phyloP scores from a whole-genome alignment of 257 asterid species.

The Nicotiana tabacum region DNA sequence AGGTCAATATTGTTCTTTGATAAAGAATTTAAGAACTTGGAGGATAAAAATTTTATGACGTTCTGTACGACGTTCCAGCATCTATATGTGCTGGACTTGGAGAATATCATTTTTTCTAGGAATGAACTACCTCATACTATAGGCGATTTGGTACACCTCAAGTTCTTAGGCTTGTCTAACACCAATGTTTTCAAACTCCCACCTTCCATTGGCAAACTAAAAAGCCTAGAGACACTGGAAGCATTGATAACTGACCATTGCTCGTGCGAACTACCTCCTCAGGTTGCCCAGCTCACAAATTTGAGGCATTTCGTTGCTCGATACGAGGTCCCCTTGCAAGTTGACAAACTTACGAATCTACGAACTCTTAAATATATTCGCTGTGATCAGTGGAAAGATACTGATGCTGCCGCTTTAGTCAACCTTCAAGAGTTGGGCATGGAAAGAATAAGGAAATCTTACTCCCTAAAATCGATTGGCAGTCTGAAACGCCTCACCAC shows the following conservation, averaged over 20 bases:
- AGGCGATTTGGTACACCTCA: slow-evolving; percentile 8
- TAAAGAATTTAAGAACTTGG: neutral
- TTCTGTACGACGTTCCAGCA: neutral
- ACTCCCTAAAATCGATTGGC: neutral
- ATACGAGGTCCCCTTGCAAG: neutral
- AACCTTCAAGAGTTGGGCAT: slow-evolving; percentile 7
- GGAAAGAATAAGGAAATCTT: neutral
- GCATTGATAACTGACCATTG: neutral
- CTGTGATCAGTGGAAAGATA: slow-evolving; percentile 7
- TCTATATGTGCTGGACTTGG: slow-evolving; percentile 2
- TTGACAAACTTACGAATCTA: neutral
- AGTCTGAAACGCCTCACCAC: slow-evolving; percentile 1
- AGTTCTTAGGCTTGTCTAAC: neutral
- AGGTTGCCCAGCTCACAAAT: neutral
- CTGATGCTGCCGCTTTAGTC: slow-evolving; percentile 3
- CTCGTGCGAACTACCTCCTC: neutral
- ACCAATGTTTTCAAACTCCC: neutral
- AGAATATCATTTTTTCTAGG: fast-evolving
- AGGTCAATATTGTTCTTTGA: neutral
- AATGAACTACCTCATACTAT: neutral
- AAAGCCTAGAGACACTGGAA: neutral
- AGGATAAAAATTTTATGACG: neutral
- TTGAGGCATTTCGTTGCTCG: neutral
- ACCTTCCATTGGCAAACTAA: neutral
- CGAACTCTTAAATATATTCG: neutral